These are phyloP conservation scores for Colletotrichum eremochloae DNA, from an alignment of 2,329 filamentous ascomycete species.

Conservation along the genomic window DNA sequence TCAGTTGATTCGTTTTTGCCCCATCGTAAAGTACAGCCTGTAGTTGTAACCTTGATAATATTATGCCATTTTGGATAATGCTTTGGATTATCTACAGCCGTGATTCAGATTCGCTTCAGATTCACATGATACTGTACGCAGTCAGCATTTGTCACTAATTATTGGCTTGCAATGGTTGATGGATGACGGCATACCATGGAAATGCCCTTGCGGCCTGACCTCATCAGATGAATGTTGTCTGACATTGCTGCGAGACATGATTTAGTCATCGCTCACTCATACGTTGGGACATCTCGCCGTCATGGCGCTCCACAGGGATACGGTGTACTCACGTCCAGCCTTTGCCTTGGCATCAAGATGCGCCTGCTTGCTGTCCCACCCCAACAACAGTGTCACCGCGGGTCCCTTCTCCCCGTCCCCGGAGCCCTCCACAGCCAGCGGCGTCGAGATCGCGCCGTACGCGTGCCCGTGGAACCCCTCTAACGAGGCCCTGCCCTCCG, in stretches of 20 bases:
- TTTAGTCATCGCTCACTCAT: not conserved
- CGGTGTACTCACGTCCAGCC: constrained; percentile 43
- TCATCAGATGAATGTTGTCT: constrained; percentile 52
- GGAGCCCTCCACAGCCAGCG: constrained; percentile 45
- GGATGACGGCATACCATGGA: constrained; percentile 49
- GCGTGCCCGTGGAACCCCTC: constrained; percentile 51
- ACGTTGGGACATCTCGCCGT: not conserved
- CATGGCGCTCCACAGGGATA: not conserved
- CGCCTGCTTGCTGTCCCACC: constrained; percentile 57
- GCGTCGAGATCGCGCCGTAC: constrained; percentile 50
- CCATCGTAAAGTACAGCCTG: not conserved
- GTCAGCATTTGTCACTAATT: constrained; percentile 10
- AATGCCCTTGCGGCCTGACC: constrained; percentile 48
- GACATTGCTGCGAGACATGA: constrained; percentile 49
- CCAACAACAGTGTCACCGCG: constrained; percentile 52
- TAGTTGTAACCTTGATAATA: not conserved
- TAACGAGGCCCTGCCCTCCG: constrained; percentile 44
- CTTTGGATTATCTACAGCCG: not conserved
- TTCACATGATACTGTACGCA: constrained; percentile 36
- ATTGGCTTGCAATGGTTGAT: not conserved
- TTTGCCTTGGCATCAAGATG: constrained; percentile 49
- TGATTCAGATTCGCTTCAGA: constrained; percentile 34
- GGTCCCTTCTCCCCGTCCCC: constrained; percentile 47
- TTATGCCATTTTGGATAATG: not conserved
- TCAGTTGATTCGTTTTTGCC: not conserved